Evolutionary conservation across 495 filamentous ascomycete genomes (phyloP).

Genomic region (Ascodesmis nigricans): DNA sequence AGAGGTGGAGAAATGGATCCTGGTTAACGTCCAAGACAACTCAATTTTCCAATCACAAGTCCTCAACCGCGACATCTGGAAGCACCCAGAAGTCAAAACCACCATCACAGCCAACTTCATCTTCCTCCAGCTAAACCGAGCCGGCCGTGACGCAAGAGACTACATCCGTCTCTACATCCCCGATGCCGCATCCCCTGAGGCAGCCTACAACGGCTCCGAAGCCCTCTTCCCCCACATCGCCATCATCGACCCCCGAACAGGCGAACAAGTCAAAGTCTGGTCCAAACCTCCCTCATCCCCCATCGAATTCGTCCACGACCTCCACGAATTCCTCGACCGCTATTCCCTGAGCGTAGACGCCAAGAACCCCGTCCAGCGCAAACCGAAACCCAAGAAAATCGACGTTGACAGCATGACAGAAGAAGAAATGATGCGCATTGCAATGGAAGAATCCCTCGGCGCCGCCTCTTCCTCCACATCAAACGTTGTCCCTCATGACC

Average conservation of each 20-base stretch:
- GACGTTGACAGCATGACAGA: conserved; percentile 80
- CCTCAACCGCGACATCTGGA: conserved; percentile 90
- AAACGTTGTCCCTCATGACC: conserved; percentile 36
- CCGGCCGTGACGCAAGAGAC: conserved; percentile 47
- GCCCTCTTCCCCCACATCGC: conserved; percentile 66
- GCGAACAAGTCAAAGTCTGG: conserved; percentile 94
- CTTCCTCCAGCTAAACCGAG: conserved; percentile 78
- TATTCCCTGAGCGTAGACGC: conserved; percentile 73
- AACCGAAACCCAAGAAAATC: conserved; percentile 47
- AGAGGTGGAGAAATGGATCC: conserved; percentile 70
- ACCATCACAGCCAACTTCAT: conserved; percentile 81
- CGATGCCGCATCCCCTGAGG: conserved; percentile 41
- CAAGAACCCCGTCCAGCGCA: conserved; percentile 68
- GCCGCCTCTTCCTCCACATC: conserved; percentile 17
- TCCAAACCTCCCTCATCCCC: conserved; percentile 56
- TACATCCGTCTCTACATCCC: conserved; percentile 86
- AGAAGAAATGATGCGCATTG: conserved; percentile 88
- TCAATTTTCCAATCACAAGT: conserved; percentile 81
- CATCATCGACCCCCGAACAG: conserved; percentile 85
- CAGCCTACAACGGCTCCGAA: conserved; percentile 14
- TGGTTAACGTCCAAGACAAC: conserved; percentile 86
- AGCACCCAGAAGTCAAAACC: conserved; percentile 49
- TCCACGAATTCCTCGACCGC: conserved; percentile 86
- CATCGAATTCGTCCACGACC: conserved; percentile 65
- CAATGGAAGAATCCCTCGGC: conserved; percentile 30